Evolutionary conservation across 1,139 yeast genomes (phyloP).

Genomic region (Diutina sp.): DNA sequence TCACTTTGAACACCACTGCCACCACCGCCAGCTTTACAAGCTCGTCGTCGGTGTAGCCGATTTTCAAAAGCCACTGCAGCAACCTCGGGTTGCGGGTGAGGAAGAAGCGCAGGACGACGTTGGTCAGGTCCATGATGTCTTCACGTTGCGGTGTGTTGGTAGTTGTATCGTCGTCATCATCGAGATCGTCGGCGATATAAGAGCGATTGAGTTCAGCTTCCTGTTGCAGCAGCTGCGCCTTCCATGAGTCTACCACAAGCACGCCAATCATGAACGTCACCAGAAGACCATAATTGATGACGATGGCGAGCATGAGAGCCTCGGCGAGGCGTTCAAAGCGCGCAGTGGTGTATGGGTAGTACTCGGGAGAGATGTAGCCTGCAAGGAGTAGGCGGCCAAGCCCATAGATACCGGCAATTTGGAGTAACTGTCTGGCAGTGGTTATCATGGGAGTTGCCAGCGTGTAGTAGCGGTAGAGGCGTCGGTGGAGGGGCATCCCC

Average conservation of each 20-base stretch:
- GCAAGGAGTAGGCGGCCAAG: not conserved
- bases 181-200: not conserved
- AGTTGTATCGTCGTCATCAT: not conserved
- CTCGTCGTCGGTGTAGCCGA: not conserved
- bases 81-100: not conserved
- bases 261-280: conserved; percentile 53
- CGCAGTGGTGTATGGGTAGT: not conserved
- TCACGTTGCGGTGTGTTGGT: not conserved
- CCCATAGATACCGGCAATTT: not conserved
- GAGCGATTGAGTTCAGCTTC: not conserved
- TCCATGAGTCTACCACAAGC: conserved; percentile 43
- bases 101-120: not conserved
- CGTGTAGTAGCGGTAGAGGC: not conserved
- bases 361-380: not conserved
- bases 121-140: not conserved
- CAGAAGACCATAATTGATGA: conserved; percentile 47
- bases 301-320: conserved; percentile 15
- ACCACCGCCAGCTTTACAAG: not conserved
- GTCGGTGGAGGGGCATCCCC: not conserved
- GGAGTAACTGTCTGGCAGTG: not conserved
- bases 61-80: not conserved
- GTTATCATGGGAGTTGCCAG: not conserved
- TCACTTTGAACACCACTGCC: not conserved
- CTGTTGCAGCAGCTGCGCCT: not conserved
- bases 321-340: not conserved